Conservation (phyloP, 1,284 basidiomycete species). For the Leccinum ponderosum region DNA sequence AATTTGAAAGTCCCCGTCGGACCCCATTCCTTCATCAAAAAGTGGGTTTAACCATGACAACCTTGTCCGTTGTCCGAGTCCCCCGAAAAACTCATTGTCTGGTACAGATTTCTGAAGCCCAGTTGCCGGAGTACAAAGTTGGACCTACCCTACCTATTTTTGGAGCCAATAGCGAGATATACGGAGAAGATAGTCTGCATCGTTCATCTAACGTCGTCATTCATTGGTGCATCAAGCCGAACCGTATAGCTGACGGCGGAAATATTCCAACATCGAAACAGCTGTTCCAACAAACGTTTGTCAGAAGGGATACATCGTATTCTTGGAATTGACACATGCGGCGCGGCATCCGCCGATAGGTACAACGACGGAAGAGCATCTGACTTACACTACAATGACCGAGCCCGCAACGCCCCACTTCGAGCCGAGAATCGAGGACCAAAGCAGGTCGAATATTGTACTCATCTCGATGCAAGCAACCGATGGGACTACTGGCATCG, state of each 20-base stretch:
- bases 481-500: not conserved
- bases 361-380: not conserved
- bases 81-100: not conserved
- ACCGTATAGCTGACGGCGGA: not conserved
- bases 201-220: not conserved
- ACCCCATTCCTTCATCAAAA: not conserved
- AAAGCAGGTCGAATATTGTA: not conserved
- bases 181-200: not conserved
- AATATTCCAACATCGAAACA: not conserved
- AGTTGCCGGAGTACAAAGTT: not conserved
- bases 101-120: not conserved
- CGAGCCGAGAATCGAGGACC: not conserved
- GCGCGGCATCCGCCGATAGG: conserved; percentile 4
- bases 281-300: not conserved
- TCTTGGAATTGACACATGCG: not conserved
- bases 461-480: not conserved
- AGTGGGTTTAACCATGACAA: not conserved
- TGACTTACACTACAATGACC: not conserved
- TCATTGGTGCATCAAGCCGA: not conserved
- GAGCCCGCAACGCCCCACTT: not conserved
- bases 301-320: conserved; percentile 9
- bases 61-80: not conserved
- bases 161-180: not conserved
- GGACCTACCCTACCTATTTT: not conserved
- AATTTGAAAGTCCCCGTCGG: conserved; percentile 12